Percentiles rank a stretch among this genome's conserved stretches.
Evolutionary conservation across 2,329 filamentous ascomycete species (phyloP).

Genomic region (Ilyonectria sp.): DNA sequence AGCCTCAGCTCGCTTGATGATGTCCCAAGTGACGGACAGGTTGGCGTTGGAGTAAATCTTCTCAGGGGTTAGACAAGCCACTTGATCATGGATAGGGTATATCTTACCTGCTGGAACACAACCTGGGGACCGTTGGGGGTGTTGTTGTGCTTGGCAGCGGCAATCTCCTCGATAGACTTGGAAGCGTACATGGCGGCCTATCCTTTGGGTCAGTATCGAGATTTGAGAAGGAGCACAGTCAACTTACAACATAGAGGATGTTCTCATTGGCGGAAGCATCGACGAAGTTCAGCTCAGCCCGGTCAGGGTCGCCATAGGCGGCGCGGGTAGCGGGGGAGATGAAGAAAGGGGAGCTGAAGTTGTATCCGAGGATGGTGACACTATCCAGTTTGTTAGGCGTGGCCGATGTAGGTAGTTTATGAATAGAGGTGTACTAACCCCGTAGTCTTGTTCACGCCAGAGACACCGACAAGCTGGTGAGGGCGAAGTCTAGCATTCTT

Average conservation of each 20-base stretch:
- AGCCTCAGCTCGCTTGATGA: slow-evolving; percentile 51
- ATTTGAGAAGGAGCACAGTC: not conserved
- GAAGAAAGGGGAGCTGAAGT: slow-evolving; percentile 65
- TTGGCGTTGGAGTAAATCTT: slow-evolving; percentile 53
- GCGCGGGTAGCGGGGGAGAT: slow-evolving; percentile 63
- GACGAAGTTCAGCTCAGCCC: slow-evolving; percentile 63
- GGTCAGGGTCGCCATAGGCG: slow-evolving; percentile 58
- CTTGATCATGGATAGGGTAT: fast-evolving
- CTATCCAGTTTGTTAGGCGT: slow-evolving; percentile 31
- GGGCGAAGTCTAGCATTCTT: slow-evolving; percentile 61
- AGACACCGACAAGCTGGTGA: slow-evolving; percentile 50
- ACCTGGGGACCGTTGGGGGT: slow-evolving; percentile 48
- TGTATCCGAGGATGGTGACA: slow-evolving; percentile 62
- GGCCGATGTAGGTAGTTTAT: slow-evolving; percentile 1
- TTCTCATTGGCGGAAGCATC: slow-evolving; percentile 60
- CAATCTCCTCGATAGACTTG: slow-evolving; percentile 55
- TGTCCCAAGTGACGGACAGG: slow-evolving; percentile 51
- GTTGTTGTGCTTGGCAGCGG: slow-evolving; percentile 46
- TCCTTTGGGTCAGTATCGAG: not conserved
- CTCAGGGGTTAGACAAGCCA: not conserved
- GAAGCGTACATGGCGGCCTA: slow-evolving; percentile 50
- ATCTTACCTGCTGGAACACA: slow-evolving; percentile 52
- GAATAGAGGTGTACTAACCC: slow-evolving; percentile 36
- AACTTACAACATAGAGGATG: slow-evolving; percentile 60
- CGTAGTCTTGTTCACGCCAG: slow-evolving; percentile 53